Percentiles rank a stretch among this genome's conserved stretches.
phyloP scores from a whole-genome alignment of 306 rosid species.

The Quercus ilex region DNA sequence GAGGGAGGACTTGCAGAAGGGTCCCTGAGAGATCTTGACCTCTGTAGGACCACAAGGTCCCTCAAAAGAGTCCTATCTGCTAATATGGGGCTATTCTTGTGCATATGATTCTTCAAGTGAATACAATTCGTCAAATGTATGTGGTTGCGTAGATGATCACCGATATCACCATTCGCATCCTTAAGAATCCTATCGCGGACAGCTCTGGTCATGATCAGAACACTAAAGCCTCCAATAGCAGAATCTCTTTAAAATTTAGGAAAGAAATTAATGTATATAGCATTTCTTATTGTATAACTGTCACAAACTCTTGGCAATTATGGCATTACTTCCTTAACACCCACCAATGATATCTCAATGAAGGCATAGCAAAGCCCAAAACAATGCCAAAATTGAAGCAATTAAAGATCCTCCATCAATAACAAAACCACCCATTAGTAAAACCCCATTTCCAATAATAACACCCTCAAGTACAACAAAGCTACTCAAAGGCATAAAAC shows the following conservation, averaged over 20 bases:
- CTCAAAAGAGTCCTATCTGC: slow-evolving; percentile 90
- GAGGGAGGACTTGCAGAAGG: slow-evolving; percentile 99
- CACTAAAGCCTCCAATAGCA: slow-evolving; percentile 35
- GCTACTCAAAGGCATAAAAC: slow-evolving; percentile 25
- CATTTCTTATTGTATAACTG: slow-evolving; percentile 39
- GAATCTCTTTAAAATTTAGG: slow-evolving; percentile 44
- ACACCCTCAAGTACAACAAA: slow-evolving; percentile 17
- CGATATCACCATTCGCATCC: slow-evolving; percentile 94
- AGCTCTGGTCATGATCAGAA: slow-evolving; percentile 93
- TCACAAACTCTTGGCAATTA: slow-evolving; percentile 29
- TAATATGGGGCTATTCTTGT: slow-evolving; percentile 88
- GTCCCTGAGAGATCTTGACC: slow-evolving; percentile 88
- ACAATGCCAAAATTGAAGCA: slow-evolving; percentile 37
- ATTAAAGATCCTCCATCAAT: slow-evolving; percentile 20
- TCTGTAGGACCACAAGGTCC: slow-evolving; percentile 86
- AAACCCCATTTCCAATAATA: slow-evolving; percentile 27
- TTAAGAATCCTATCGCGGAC: slow-evolving; percentile 84
- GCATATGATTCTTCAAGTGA: slow-evolving; percentile 99
- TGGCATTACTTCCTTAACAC: slow-evolving; percentile 14
- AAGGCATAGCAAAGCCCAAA: slow-evolving; percentile 25
- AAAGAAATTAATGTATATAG: slow-evolving; percentile 31
- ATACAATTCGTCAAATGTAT: slow-evolving; percentile 97
- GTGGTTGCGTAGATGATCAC: slow-evolving; percentile 95
- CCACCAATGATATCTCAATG: slow-evolving; percentile 16
- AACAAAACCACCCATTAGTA: slow-evolving; percentile 31